Conservation (phyloP, 1,284 basidiomycete species). For the Malassezia sp. region DNA sequence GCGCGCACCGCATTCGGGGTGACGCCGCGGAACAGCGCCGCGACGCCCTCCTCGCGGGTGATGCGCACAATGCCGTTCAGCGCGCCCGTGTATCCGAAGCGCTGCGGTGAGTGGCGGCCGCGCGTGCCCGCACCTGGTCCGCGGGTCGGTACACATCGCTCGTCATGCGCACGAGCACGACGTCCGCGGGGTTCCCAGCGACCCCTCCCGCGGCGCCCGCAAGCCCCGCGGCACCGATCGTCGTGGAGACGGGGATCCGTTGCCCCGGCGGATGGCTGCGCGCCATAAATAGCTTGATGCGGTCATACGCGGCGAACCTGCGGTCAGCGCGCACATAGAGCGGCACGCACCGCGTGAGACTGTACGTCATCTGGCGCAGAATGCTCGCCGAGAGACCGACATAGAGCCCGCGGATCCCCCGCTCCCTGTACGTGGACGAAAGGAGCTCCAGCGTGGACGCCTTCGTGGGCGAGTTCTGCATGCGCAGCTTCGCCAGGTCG, state of each 20-base stretch:
- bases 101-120: no score
- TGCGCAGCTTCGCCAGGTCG: constrained; percentile 45
- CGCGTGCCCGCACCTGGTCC: no score
- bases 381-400: constrained; percentile 38
- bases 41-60: constrained; percentile 49
- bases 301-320: constrained; percentile 40
- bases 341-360: constrained; percentile 26
- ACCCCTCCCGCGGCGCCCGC: constrained; percentile 39
- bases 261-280: constrained; percentile 10
- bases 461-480: constrained; percentile 42
- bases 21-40: constrained; percentile 49
- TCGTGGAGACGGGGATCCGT: constrained; percentile 21
- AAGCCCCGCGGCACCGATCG: constrained; percentile 28
- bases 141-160: constrained; percentile 45
- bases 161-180: constrained; percentile 49
- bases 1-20: constrained; percentile 51
- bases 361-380: constrained; percentile 44
- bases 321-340: background rate
- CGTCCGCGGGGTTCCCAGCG: constrained; percentile 50
- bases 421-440: constrained; percentile 21
- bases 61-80: constrained; percentile 49
- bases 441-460: constrained; percentile 27
- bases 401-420: constrained; percentile 35
- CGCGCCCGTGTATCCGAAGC: constrained; percentile 47
- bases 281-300: constrained; percentile 26